These are phyloP conservation scores for Mycena epipterygia DNA, from an alignment of 768 basidiomycete genomes.

Conservation along the genomic window DNA sequence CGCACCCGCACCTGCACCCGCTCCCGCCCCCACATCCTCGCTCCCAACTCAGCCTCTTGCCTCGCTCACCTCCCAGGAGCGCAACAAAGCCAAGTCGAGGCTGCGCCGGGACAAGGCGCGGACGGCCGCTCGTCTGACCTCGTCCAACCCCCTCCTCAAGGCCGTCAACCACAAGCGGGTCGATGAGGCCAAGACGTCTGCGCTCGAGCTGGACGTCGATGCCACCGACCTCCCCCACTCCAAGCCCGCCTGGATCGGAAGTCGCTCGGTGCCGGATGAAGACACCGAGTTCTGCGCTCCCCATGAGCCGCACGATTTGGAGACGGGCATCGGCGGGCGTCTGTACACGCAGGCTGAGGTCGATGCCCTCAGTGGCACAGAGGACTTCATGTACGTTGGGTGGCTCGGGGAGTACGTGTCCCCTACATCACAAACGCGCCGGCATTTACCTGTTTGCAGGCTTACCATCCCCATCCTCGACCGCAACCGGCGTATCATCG, in stretches of 20 bases:
- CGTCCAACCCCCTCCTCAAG: background rate
- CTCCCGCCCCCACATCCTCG: background rate
- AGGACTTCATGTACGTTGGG: background rate
- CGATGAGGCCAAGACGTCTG: background rate
- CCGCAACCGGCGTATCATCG: background rate
- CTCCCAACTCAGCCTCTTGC: background rate
- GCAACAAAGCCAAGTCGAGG: background rate
- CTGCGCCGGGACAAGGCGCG: background rate
- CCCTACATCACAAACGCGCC: background rate
- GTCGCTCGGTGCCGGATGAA: background rate
- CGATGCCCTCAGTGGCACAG: background rate
- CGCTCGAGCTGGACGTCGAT: background rate
- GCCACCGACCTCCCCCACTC: slow-evolving; percentile 20
- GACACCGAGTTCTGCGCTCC: background rate
- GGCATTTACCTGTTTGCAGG: background rate
- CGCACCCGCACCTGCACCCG: background rate
- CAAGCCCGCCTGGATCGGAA: slow-evolving; percentile 22
- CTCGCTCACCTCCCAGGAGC: background rate
- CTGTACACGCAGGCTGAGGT: background rate
- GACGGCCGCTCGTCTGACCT: background rate
- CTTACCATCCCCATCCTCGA: background rate
- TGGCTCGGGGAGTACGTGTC: background rate
- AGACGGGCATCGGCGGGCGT: background rate
- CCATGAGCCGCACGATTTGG: background rate
- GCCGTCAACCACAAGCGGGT: background rate